phyloP scores from a whole-genome alignment of 2,329 filamentous ascomycete species.

The Talaromyces sp. region DNA sequence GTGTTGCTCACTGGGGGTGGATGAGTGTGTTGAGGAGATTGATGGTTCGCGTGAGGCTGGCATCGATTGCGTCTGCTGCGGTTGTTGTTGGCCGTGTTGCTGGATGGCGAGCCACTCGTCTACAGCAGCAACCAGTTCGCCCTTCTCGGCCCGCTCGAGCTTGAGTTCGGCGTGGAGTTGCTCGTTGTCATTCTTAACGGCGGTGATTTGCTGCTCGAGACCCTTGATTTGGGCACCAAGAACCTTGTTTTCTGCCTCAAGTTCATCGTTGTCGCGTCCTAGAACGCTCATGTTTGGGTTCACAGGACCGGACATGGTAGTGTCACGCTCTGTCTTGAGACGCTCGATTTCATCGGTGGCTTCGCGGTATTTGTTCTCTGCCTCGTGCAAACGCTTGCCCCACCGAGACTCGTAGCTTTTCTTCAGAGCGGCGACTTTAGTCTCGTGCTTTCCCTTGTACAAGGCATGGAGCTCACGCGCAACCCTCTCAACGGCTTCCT shows the following conservation, averaged over 20 bases:
- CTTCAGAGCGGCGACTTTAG: conserved; percentile 85
- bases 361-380: conserved; percentile 66
- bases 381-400: conserved; percentile 79
- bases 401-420: conserved; percentile 76
- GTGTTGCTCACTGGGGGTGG: background rate
- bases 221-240: conserved; percentile 70
- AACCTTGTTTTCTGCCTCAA: conserved; percentile 62
- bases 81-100: conserved; percentile 10
- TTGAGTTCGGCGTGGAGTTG: conserved; percentile 56
- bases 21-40: conserved; percentile 9
- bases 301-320: conserved; percentile 57
- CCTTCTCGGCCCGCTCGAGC: conserved; percentile 46
- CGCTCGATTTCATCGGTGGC: conserved; percentile 70
- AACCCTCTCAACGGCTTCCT: conserved; percentile 81
- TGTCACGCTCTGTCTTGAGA: conserved; percentile 61
- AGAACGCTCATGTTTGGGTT: conserved; percentile 42
- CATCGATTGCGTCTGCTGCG: conserved; percentile 8
- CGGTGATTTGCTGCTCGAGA: conserved; percentile 65
- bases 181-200: conserved; percentile 65
- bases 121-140: conserved; percentile 43
- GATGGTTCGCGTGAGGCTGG: conserved; percentile 10
- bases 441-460: conserved; percentile 97
- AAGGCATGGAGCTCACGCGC: conserved; percentile 87
- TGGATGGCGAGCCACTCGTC: conserved; percentile 44
- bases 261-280: conserved; percentile 50